Evolutionary conservation across 495 filamentous ascomycete genomes (phyloP).

Genomic region (Trichoderma orchidacearum): DNA sequence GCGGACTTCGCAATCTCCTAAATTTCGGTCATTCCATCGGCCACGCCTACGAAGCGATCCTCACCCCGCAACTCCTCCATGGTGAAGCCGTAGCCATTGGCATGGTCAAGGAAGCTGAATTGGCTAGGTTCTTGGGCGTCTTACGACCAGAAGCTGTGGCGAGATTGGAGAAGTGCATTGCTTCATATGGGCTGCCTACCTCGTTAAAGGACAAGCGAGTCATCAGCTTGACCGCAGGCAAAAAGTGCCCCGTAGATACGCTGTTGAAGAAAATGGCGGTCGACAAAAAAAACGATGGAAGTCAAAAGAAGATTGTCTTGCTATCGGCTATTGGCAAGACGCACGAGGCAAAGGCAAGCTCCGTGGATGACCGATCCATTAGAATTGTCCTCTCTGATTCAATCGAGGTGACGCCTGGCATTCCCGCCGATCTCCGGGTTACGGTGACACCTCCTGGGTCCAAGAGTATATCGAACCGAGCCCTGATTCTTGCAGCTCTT

Average conservation of each 20-base stretch:
- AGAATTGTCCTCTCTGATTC: constrained; percentile 71
- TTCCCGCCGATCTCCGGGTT: constrained; percentile 47
- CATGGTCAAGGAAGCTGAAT: constrained; percentile 94
- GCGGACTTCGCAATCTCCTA: constrained; percentile 82
- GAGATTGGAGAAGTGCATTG: constrained; percentile 78
- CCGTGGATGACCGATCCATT: constrained; percentile 78
- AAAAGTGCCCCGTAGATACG: constrained; percentile 81
- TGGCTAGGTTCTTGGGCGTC: constrained; percentile 82
- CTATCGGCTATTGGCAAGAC: constrained; percentile 83
- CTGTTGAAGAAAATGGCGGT: constrained; percentile 86
- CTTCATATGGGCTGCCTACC: constrained; percentile 84
- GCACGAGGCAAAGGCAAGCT: constrained; percentile 71
- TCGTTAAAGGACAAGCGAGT: constrained; percentile 77
- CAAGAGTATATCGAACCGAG: constrained; percentile 95
- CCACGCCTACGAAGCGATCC: constrained; percentile 88
- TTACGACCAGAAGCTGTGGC: constrained; percentile 77
- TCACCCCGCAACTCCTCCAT: constrained; percentile 90
- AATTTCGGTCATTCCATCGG: constrained; percentile 99
- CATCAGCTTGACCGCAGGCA: constrained; percentile 70
- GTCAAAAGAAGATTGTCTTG: constrained; percentile 93
- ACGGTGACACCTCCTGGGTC: constrained; percentile 84
- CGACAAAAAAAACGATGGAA: constrained; percentile 96
- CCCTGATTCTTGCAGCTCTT: constrained; percentile 82
- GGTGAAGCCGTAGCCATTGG: constrained; percentile 93
- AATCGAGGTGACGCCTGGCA: constrained; percentile 56